phyloP scores from a whole-genome alignment of 1,284 basidiomycete genomes.

The Trametes hirsuta region DNA sequence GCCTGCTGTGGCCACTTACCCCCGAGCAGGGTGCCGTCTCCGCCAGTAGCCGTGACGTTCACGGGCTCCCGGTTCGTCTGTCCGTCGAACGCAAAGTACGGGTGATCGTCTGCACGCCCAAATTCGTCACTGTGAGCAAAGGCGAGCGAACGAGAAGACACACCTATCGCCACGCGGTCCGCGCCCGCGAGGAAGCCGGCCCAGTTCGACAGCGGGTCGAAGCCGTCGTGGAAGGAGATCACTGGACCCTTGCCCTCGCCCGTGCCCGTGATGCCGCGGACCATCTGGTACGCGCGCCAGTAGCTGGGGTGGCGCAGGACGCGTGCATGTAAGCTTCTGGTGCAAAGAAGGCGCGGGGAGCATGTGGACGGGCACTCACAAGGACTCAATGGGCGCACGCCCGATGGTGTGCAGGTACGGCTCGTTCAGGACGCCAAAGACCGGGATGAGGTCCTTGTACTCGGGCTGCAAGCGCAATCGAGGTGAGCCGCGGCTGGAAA shows the following conservation, averaged over 20 bases:
- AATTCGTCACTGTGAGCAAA: not conserved
- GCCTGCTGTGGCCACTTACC: slow-evolving; percentile 35
- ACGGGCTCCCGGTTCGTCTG: slow-evolving; percentile 40
- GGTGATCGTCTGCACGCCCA: slow-evolving; percentile 41
- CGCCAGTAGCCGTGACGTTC: slow-evolving; percentile 34
- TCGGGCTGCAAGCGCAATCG: slow-evolving; percentile 42
- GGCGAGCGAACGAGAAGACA: slow-evolving; percentile 43
- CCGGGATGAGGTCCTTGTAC: slow-evolving; percentile 52
- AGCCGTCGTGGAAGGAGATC: slow-evolving; percentile 57
- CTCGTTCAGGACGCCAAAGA: slow-evolving; percentile 49
- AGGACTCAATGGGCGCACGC: slow-evolving; percentile 37
- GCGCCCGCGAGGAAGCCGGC: slow-evolving; percentile 53
- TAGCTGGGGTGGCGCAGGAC: slow-evolving; percentile 63
- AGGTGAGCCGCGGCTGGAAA: no score
- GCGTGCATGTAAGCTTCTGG: not conserved
- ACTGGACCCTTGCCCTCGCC: slow-evolving; percentile 60
- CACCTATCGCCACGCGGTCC: slow-evolving; percentile 59
- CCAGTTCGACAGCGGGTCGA: slow-evolving; percentile 41
- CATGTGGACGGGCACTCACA: slow-evolving; percentile 32
- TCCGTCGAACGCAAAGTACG: slow-evolving; percentile 46
- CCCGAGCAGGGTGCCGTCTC: slow-evolving; percentile 36
- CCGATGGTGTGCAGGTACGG: slow-evolving; percentile 44
- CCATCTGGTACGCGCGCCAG: slow-evolving; percentile 54
- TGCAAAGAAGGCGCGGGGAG: not conserved
- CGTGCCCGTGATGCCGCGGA: slow-evolving; percentile 59